Evolutionary conservation across 805 yeast species (phyloP).

Genomic region (Sugiyamaella qingdaonensis): DNA sequence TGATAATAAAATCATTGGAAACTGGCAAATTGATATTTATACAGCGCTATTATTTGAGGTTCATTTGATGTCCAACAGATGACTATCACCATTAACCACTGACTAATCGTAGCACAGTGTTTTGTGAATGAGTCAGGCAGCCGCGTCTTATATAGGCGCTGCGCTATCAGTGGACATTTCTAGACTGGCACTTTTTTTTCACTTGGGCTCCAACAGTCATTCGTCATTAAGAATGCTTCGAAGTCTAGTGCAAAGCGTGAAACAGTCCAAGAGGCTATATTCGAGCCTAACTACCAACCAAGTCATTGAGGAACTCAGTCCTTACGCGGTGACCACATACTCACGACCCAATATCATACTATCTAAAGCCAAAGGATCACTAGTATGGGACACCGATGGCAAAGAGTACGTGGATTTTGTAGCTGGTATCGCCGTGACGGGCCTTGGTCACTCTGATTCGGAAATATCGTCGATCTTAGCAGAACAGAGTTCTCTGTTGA

Average conservation of each 20-base stretch:
- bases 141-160: too few relatives aligned
- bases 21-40: too few relatives aligned
- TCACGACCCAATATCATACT: constrained; percentile 54
- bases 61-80: too few relatives aligned
- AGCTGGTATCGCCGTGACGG: constrained; percentile 97
- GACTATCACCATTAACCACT: too few relatives aligned
- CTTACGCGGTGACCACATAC: constrained; percentile 35
- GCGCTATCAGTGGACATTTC: too few relatives aligned
- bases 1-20: too few relatives aligned
- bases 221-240: not conserved
- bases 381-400: constrained; percentile 74
- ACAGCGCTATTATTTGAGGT: too few relatives aligned
- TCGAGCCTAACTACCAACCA: constrained; percentile 2
- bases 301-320: constrained; percentile 1
- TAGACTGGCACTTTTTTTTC: too few relatives aligned
- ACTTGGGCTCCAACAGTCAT: too few relatives aligned
- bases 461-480: constrained; percentile 65
- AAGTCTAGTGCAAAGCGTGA: not conserved
- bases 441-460: constrained; percentile 80
- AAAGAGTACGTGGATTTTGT: constrained; percentile 79
- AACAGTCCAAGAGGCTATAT: not conserved
- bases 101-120: too few relatives aligned
- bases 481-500: constrained; percentile 67
- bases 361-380: constrained; percentile 77
- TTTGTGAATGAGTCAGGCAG: too few relatives aligned